A percentile compares a stretch with the other conserved stretches of the same genome.
These are phyloP conservation scores for Sphaerulina populicola DNA, from an alignment of 2,329 filamentous ascomycete species.

Conservation along the genomic window DNA sequence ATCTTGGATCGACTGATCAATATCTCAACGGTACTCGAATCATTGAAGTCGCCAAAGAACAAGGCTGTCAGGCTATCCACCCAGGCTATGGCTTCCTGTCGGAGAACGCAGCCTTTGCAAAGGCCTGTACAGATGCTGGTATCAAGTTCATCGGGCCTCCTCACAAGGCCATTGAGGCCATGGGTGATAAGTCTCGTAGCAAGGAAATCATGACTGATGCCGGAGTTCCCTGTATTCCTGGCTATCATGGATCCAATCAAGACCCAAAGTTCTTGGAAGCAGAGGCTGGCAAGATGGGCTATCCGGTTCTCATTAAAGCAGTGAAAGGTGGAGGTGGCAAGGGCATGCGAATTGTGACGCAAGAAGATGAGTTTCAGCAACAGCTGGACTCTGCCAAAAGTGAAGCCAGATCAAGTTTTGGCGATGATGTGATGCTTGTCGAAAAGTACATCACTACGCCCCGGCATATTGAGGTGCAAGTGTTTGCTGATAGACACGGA, in stretches of 20 bases:
- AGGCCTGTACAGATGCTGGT: conserved; percentile 78
- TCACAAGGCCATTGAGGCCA: conserved; percentile 62
- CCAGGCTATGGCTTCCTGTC: conserved; percentile 92
- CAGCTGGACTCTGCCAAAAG: conserved; percentile 57
- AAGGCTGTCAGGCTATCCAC: conserved; percentile 84
- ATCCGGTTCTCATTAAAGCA: conserved; percentile 57
- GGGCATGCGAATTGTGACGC: conserved; percentile 57
- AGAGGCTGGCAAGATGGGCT: conserved; percentile 64
- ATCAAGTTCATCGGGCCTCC: conserved; percentile 92
- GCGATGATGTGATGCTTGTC: conserved; percentile 58
- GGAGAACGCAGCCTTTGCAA: conserved; percentile 86
- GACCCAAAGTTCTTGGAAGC: conserved; percentile 52
- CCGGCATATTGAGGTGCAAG: conserved; percentile 58
- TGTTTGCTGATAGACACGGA: conserved; percentile 58
- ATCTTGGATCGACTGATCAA: conserved; percentile 70
- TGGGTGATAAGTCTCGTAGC: conserved; percentile 85
- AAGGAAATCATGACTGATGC: conserved; percentile 96
- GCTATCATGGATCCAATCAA: conserved; percentile 86
- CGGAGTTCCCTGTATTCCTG: conserved; percentile 92
- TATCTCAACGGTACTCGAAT: conserved; percentile 94
- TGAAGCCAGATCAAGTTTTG: conserved; percentile 56
- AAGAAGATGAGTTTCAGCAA: conserved; percentile 50
- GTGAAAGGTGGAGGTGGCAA: conserved; percentile 61
- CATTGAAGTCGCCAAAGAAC: conserved; percentile 74
- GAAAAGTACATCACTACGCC: conserved; percentile 62